A percentile compares a stretch with the other conserved stretches of the same genome.
These are phyloP conservation scores for Neonectria faginata DNA, from an alignment of 2,329 filamentous ascomycete genomes.

Conservation along the genomic window DNA sequence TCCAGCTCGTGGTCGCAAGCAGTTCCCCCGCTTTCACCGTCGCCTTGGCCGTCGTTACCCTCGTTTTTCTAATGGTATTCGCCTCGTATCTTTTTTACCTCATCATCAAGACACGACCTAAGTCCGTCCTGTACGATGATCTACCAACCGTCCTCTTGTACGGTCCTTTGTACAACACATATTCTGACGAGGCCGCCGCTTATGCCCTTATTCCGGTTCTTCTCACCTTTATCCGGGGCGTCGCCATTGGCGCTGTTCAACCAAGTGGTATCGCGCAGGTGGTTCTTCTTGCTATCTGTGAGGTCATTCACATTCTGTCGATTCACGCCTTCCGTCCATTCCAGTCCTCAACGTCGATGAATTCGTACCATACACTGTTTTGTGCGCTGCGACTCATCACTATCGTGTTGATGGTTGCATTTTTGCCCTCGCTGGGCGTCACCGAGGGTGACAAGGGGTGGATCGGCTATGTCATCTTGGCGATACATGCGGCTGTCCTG, in stretches of 20 bases:
- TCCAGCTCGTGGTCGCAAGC: slow-evolving; percentile 84
- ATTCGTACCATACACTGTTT: slow-evolving; percentile 91
- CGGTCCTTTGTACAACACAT: slow-evolving; percentile 96
- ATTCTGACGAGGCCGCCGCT: slow-evolving; percentile 89
- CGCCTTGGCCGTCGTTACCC: slow-evolving; percentile 78
- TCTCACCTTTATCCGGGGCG: slow-evolving; percentile 85
- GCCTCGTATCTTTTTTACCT: slow-evolving; percentile 83
- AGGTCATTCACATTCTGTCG: slow-evolving; percentile 89
- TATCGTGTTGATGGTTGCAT: slow-evolving; percentile 81
- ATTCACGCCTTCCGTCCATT: slow-evolving; percentile 92
- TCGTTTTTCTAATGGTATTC: slow-evolving; percentile 79
- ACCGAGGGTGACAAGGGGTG: slow-evolving; percentile 86
- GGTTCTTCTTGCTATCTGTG: slow-evolving; percentile 91
- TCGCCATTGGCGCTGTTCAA: slow-evolving; percentile 93
- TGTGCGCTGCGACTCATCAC: slow-evolving; percentile 80
- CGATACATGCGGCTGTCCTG: slow-evolving; percentile 86
- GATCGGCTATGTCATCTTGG: slow-evolving; percentile 92
- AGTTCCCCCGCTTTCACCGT: slow-evolving; percentile 77
- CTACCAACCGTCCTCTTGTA: slow-evolving; percentile 89
- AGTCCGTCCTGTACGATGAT: slow-evolving; percentile 92
- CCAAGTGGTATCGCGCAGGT: slow-evolving; percentile 93
- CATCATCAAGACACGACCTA: slow-evolving; percentile 83
- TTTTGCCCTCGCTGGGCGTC: slow-evolving; percentile 85
- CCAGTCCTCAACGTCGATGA: slow-evolving; percentile 94
- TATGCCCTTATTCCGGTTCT: slow-evolving; percentile 90